Evolutionary conservation across 1,284 basidiomycete genomes (phyloP).

Genomic region (Inonotus obliquus): DNA sequence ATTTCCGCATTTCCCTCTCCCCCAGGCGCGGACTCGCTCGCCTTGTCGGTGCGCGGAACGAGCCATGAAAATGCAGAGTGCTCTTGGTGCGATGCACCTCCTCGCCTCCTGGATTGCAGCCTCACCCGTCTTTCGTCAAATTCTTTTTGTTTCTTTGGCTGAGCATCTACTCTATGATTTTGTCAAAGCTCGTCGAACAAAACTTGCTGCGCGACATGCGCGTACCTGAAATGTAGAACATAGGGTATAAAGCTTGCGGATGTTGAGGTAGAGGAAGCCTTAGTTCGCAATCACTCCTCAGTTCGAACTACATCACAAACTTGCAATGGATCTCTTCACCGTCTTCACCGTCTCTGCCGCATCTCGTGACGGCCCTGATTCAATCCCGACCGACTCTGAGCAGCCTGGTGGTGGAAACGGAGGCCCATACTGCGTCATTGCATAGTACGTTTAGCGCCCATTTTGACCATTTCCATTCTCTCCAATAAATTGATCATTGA

Average conservation of each 20-base stretch:
- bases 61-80: background rate
- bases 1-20: too few relatives aligned
- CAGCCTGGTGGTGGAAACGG: background rate
- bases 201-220: background rate
- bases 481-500: background rate
- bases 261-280: background rate
- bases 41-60: too few relatives aligned
- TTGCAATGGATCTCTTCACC: background rate
- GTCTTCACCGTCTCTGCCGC: background rate
- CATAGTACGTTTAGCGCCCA: background rate
- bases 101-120: background rate
- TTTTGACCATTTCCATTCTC: too few relatives aligned
- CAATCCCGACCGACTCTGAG: background rate
- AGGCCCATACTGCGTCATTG: slow-evolving; percentile 2
- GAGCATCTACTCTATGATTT: background rate
- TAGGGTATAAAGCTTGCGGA: background rate
- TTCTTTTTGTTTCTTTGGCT: background rate
- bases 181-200: background rate
- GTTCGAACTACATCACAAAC: background rate
- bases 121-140: background rate
- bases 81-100: background rate
- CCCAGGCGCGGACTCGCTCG: too few relatives aligned
- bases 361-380: background rate
- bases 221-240: background rate
- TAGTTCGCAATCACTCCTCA: background rate